Conservation (phyloP, 805 yeast species). For the Wickerhamomyces queroliae region DNA sequence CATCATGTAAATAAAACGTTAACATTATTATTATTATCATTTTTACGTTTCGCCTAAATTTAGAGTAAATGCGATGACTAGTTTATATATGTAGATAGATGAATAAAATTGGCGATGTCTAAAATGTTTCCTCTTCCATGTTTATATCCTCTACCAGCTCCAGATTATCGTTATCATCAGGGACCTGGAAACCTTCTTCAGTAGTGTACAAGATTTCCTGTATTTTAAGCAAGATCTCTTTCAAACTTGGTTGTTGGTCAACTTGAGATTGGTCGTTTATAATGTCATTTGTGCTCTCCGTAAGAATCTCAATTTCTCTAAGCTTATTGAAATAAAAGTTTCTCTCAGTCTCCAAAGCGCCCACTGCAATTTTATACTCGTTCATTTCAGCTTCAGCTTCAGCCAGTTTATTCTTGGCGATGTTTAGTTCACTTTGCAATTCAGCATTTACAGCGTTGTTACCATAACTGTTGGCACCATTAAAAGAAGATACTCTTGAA, state of each 20-base stretch:
- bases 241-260: conserved; percentile 26
- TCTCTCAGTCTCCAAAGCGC: conserved; percentile 73
- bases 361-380: conserved; percentile 54
- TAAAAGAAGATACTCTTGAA: conserved; percentile 21
- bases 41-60: too few species aligned
- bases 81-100: too few species aligned
- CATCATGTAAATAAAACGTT: neutral
- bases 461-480: conserved; percentile 7
- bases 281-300: conserved; percentile 56
- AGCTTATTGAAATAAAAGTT: conserved; percentile 87
- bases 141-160: conserved; percentile 16
- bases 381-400: conserved; percentile 43
- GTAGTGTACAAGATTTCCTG: conserved; percentile 76
- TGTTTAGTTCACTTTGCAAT: conserved; percentile 39
- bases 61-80: too few species aligned
- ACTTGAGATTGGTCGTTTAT: conserved; percentile 30
- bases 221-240: conserved; percentile 49
- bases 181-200: conserved; percentile 76
- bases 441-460: conserved; percentile 22
- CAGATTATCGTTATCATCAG: conserved; percentile 30
- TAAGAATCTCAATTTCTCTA: conserved; percentile 79
- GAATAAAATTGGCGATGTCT: neutral
- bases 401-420: conserved; percentile 35
- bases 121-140: conserved; percentile 32
- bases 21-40: too few species aligned